phyloP scores from a whole-genome alignment of 1,284 basidiomycete species.

The Cryptococcus sp. region DNA sequence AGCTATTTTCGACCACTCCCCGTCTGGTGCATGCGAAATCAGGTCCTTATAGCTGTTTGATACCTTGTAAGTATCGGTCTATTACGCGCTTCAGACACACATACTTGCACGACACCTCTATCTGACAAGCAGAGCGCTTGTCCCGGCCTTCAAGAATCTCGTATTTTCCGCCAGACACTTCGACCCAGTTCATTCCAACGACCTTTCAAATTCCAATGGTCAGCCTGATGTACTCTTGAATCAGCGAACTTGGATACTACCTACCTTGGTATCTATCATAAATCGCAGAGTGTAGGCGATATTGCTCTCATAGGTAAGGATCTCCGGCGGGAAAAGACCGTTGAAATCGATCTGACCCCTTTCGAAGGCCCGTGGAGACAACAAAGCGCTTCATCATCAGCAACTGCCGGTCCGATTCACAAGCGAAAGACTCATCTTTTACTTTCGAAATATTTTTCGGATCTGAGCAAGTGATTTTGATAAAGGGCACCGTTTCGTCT shows the following conservation, averaged over 20 bases:
- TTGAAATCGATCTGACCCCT: slow-evolving; percentile 74
- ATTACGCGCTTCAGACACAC: slow-evolving; percentile 28
- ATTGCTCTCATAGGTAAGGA: slow-evolving; percentile 87
- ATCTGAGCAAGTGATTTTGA: slow-evolving; percentile 76
- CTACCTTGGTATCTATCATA: slow-evolving; percentile 91
- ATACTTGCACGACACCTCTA: slow-evolving; percentile 76
- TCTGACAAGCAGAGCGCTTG: slow-evolving; percentile 78
- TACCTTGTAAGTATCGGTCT: neutral
- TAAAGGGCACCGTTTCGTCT: slow-evolving; percentile 73
- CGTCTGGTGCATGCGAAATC: slow-evolving; percentile 85
- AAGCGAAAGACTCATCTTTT: slow-evolving; percentile 71
- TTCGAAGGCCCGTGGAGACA: slow-evolving; percentile 76
- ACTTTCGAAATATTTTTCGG: slow-evolving; percentile 78
- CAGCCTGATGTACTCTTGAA: neutral
- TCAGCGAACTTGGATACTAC: slow-evolving; percentile 6
- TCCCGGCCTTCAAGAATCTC: slow-evolving; percentile 60
- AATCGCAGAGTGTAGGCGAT: slow-evolving; percentile 84
- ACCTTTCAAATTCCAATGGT: slow-evolving; percentile 61
- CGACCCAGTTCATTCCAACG: slow-evolving; percentile 97
- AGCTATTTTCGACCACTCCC: slow-evolving; percentile 83
- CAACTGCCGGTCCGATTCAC: neutral
- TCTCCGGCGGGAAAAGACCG: slow-evolving; percentile 63
- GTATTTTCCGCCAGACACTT: slow-evolving; percentile 80
- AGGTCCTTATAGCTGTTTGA: slow-evolving; percentile 71
- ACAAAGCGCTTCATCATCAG: slow-evolving; percentile 22